Percentiles rank a stretch among this genome's conserved stretches.
Evolutionary conservation across 306 rosid genomes (phyloP).

Genomic region (Castanea crenata): DNA sequence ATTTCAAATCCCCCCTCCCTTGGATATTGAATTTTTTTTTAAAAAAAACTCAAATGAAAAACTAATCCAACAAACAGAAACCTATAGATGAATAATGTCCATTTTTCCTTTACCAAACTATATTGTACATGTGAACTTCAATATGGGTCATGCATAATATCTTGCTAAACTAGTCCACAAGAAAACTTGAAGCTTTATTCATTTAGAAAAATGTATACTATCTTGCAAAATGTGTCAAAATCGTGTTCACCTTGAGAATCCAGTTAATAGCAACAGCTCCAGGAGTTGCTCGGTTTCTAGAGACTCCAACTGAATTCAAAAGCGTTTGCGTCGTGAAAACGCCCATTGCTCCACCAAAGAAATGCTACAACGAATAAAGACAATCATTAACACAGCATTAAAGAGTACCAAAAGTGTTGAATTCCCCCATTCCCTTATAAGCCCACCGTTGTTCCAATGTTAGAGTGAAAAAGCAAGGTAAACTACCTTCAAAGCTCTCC

Average conservation of each 20-base stretch:
- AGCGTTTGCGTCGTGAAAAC: slow-evolving; percentile 97
- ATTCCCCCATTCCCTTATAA: background rate
- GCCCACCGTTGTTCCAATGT: background rate
- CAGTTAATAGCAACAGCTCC: slow-evolving; percentile 96
- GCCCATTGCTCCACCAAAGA: slow-evolving; percentile 99
- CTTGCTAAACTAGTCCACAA: background rate
- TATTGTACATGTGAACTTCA: background rate
- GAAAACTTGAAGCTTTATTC: background rate
- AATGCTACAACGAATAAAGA: slow-evolving; percentile 49
- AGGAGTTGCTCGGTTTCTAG: slow-evolving; percentile 62
- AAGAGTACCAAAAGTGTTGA: background rate
- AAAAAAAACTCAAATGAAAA: background rate
- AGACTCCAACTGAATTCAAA: slow-evolving; percentile 81
- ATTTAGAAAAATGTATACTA: no score
- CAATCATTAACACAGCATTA: slow-evolving; percentile 3
- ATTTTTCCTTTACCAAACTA: background rate
- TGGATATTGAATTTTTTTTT: no score
- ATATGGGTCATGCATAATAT: background rate
- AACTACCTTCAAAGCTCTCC: slow-evolving; percentile 94
- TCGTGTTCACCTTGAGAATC: slow-evolving; percentile 79
- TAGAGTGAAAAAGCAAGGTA: background rate
- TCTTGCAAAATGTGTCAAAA: background rate
- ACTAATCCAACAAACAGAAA: background rate
- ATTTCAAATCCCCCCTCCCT: no score
- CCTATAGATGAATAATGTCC: background rate